Evolutionary conservation across 176 grass and related monocot genomes (phyloP).

Genomic region (Miscanthus lutarioriparius): DNA sequence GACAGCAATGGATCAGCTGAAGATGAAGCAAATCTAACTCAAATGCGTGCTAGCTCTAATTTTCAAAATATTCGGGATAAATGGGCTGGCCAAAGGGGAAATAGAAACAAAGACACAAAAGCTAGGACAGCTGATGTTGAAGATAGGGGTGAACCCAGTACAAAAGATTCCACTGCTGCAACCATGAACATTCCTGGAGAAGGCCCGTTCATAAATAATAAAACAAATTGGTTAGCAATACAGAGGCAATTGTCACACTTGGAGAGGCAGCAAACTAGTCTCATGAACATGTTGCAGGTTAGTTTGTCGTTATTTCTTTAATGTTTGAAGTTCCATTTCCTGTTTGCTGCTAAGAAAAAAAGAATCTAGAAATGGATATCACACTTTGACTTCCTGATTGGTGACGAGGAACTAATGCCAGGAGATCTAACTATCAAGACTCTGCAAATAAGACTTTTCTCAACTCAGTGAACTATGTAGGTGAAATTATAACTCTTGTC

Average conservation of each 20-base stretch:
- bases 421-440: background rate
- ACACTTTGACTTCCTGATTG: constrained; percentile 13
- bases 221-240: constrained; percentile 79
- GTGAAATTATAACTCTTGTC: background rate
- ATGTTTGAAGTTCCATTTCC: constrained; percentile 7
- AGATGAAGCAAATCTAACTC: constrained; percentile 47
- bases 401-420: background rate
- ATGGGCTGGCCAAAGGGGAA: constrained; percentile 72
- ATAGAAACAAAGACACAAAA: constrained; percentile 58
- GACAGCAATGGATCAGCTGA: constrained; percentile 51
- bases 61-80: constrained; percentile 60
- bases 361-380: background rate
- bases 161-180: constrained; percentile 51
- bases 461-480: background rate
- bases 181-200: constrained; percentile 56
- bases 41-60: constrained; percentile 42
- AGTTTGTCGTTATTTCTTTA: constrained; percentile 19
- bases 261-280: constrained; percentile 92
- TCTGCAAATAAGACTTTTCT: constrained; percentile 23
- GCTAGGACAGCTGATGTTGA: constrained; percentile 59
- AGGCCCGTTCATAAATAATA: constrained; percentile 73
- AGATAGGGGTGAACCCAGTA: constrained; percentile 50
- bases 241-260: constrained; percentile 77
- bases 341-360: background rate
- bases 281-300: constrained; percentile 99